Percentiles rank a stretch among this genome's conserved stretches.
phyloP scores from a whole-genome alignment of 371 early-diverging fungal species.

The Basidiobolus meristosporus region DNA sequence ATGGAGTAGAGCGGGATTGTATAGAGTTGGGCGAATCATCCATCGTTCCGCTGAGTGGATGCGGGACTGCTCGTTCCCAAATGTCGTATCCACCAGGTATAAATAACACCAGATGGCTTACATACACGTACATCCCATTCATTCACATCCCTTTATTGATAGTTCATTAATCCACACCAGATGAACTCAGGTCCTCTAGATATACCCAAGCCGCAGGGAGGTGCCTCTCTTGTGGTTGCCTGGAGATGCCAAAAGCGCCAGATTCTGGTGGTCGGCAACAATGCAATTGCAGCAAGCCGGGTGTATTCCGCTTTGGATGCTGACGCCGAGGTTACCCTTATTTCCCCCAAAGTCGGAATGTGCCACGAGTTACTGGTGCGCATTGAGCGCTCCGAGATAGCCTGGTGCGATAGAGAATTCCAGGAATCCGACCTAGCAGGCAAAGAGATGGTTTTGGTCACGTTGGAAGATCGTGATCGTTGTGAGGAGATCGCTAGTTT shows the following conservation, averaged over 20 bases:
- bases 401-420: conserved; percentile 36
- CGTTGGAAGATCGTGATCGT: conserved; percentile 29
- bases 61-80: no score
- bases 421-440: conserved; percentile 22
- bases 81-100: no score
- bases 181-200: no score
- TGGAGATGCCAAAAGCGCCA: conserved; percentile 44
- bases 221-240: conserved; percentile 64
- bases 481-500: conserved; percentile 24
- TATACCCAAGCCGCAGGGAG: conserved; percentile 6
- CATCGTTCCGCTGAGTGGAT: no score
- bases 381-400: conserved; percentile 30
- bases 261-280: conserved; percentile 71
- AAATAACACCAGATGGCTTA: no score
- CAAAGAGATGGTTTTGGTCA: conserved; percentile 38
- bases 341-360: conserved; percentile 38
- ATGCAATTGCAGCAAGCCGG: conserved; percentile 60
- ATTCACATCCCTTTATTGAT: no score
- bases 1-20: no score
- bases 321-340: conserved; percentile 53
- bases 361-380: conserved; percentile 34
- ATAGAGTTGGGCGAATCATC: no score
- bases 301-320: conserved; percentile 60
- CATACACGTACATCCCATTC: no score
- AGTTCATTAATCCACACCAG: no score